Evolutionary conservation across 208 protist genomes (phyloP), one percentile per base, ranked within the genome.

Genomic region (Endotrypanum monterogeii): DNA sequence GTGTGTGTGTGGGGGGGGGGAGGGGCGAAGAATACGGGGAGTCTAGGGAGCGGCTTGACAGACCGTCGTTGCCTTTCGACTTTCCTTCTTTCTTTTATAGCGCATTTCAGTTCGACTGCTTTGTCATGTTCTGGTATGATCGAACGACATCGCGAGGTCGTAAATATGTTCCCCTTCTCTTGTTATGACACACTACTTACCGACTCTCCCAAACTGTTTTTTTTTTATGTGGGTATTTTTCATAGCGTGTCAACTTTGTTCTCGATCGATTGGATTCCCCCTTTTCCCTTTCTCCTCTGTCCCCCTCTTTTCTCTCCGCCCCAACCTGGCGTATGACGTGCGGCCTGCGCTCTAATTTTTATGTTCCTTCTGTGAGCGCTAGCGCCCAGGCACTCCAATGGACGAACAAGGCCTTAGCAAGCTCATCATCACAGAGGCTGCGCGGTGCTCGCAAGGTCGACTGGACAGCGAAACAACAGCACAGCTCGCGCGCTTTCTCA

Each of bases 401-500:
- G 72, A 68, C 23, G 28, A 81, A 35, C 51, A 65, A 18, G 71
- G 67, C 39, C 56, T 81, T 56, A 81, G 76, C 48, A 69, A 81
- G 54, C 51, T 76, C 37, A 81, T 81, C 30, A 57, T 81, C n/a
- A 73, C 63, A 0, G 76, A 81, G 71, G 76, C 76, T 48, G 76
- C 71, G 71, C 76, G 71, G 63, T 81, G 76, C 65, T 65, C 76
- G 28, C 76, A 69, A 25, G 76, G 76, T 8, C 67, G 68, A 32
- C 65, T 80, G 25, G 72, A 79, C 73, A 84, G 56, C 70, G 62
- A 62, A 39, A 63, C 52, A 32, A 75, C 78, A 28, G 55, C 60
- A 1, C 68, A 85, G n/a, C 72, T 90, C 14, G 62, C 87, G 25
- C 67, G 66, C 50, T 81, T 76, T 39, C 70, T 96, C 50, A 86